Evolutionary conservation across 345 rosid genomes (phyloP).

Genomic region (Euclidium syriacum): DNA sequence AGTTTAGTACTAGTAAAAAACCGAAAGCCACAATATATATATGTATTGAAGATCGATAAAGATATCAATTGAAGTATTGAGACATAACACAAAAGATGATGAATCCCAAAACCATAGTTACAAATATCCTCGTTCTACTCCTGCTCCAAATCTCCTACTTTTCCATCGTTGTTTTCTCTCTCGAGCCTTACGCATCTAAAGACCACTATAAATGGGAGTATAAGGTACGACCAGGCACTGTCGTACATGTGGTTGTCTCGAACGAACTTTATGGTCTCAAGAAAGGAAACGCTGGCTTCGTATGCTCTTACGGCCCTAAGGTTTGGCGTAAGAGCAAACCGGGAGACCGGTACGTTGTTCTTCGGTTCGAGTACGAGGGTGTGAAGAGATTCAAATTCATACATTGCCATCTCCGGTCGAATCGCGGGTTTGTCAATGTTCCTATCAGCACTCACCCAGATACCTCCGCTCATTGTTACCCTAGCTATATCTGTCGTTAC

Average conservation of each 20-base stretch:
- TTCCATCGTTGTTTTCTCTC: conserved; percentile 2
- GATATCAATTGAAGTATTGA: neutral
- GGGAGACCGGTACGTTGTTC: conserved; percentile 10
- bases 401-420: conserved; percentile 25
- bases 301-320: conserved; percentile 24
- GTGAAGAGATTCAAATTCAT: neutral
- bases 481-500: conserved; percentile 18
- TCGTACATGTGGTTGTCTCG: conserved; percentile 8
- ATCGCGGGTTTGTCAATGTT: conserved; percentile 21
- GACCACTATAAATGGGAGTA: conserved; percentile 2
- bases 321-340: conserved; percentile 21
- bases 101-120: conserved; percentile 7
- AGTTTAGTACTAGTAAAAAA: conserved; percentile 1
- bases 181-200: neutral
- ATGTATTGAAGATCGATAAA: neutral
- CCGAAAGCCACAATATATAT: neutral
- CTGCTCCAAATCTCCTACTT: conserved; percentile 9
- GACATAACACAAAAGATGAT: conserved; percentile 6
- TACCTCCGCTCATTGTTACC: conserved; percentile 11
- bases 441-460: conserved; percentile 14
- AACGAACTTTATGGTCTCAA: conserved; percentile 20
- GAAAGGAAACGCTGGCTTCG: conserved; percentile 27
- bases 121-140: conserved; percentile 5
- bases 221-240: conserved; percentile 2
- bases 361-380: neutral